Evolutionary conservation across 2,329 filamentous ascomycete species (phyloP).

Genomic region (Colletotrichum magnum): DNA sequence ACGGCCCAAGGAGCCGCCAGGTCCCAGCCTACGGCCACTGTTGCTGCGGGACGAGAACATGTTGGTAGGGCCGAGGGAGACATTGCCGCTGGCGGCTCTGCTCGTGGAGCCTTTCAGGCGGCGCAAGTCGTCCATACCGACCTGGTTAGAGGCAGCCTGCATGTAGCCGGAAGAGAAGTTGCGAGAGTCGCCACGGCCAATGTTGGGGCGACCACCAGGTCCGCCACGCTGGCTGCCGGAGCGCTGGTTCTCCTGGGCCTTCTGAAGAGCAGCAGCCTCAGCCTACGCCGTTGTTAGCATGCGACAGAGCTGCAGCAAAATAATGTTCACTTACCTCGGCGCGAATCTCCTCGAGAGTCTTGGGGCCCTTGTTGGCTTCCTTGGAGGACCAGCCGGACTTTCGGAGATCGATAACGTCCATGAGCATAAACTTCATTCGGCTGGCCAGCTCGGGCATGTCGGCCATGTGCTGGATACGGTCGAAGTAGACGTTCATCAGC

Average conservation of each 20-base stretch:
- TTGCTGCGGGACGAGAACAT: constrained; percentile 92
- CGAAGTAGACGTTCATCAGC: constrained; percentile 96
- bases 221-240: constrained; percentile 74
- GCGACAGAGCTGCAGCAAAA: background rate
- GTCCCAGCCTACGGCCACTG: constrained; percentile 86
- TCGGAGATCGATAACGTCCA: constrained; percentile 93
- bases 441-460: constrained; percentile 86
- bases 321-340: constrained; percentile 70
- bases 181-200: constrained; percentile 89
- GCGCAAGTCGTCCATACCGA: constrained; percentile 92
- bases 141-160: constrained; percentile 84
- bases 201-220: constrained; percentile 76
- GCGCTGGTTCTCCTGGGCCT: constrained; percentile 80
- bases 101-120: constrained; percentile 78
- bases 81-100: constrained; percentile 73
- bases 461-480: constrained; percentile 86
- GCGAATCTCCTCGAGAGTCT: constrained; percentile 94
- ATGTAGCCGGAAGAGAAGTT: constrained; percentile 82
- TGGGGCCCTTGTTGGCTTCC: constrained; percentile 92
- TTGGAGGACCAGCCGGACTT: constrained; percentile 85
- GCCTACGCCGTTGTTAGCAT: constrained; percentile 58
- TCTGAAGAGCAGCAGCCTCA: constrained; percentile 83
- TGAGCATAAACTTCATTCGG: constrained; percentile 94
- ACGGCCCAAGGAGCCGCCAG: constrained; percentile 79
- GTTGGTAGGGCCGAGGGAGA: constrained; percentile 84